Evolutionary conservation across 441 rosid genomes (phyloP).

Genomic region (Flueggea neowawraea): DNA sequence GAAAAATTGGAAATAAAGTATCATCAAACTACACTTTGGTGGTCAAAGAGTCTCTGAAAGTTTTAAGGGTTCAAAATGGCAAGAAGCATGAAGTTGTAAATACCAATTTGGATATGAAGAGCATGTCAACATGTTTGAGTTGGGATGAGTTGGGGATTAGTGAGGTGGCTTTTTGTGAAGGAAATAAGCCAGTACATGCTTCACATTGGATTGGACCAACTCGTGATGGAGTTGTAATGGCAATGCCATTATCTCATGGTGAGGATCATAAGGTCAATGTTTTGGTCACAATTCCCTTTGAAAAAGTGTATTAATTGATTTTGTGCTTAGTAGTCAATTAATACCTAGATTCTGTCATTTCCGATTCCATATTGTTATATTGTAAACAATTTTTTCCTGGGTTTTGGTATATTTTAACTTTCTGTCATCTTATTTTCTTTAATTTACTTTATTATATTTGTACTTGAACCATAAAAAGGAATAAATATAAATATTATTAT

Average conservation of each 20-base stretch:
- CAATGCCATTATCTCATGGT: slow-evolving; percentile 17
- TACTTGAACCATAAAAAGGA: no score
- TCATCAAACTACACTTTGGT: slow-evolving; percentile 29
- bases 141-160: slow-evolving; percentile 39
- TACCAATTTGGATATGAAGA: no score
- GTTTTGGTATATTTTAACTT: no score
- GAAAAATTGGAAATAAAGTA: slow-evolving; percentile 13
- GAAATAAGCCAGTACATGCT: slow-evolving; percentile 31
- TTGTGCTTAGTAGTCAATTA: no score
- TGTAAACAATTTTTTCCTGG: no score
- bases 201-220: slow-evolving; percentile 52
- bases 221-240: slow-evolving; percentile 37
- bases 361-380: no score
- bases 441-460: no score
- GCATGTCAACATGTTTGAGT: neutral
- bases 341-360: no score
- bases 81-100: slow-evolving; percentile 17
- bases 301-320: no score
- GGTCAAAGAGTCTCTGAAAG: slow-evolving; percentile 33
- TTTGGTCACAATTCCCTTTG: slow-evolving; percentile 33
- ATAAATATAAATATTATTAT: no score
- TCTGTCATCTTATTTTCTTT: no score
- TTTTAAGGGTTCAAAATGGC: slow-evolving; percentile 29
- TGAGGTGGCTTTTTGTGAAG: slow-evolving; percentile 33
- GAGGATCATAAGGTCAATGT: slow-evolving; percentile 6